Evolutionary conservation across 2,329 filamentous ascomycete species (phyloP).

Genomic region (Verticillium albo-atrum): DNA sequence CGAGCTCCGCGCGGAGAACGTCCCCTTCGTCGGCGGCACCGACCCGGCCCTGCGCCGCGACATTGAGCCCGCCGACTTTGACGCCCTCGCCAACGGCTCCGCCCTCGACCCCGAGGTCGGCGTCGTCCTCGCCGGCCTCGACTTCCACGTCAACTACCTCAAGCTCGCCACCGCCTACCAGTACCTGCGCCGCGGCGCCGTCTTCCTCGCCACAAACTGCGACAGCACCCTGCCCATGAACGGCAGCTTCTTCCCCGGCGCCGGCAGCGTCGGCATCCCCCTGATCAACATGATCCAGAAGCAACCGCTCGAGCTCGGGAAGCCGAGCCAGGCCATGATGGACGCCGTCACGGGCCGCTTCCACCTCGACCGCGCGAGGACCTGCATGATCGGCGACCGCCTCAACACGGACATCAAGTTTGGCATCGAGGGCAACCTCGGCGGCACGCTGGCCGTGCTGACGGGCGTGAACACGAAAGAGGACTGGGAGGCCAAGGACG

Average conservation of each 20-base stretch:
- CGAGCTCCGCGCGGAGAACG: constrained; percentile 74
- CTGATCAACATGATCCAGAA: constrained; percentile 66
- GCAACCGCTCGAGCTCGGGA: constrained; percentile 77
- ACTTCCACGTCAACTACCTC: constrained; percentile 93
- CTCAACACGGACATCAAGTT: constrained; percentile 96
- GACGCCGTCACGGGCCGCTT: constrained; percentile 97
- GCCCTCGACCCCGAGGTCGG: constrained; percentile 83
- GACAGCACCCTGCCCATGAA: constrained; percentile 85
- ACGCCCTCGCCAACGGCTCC: constrained; percentile 68
- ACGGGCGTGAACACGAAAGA: constrained; percentile 86
- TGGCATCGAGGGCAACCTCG: constrained; percentile 83
- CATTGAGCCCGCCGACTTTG: constrained; percentile 76
- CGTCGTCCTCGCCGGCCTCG: constrained; percentile 82
- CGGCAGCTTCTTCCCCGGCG: constrained; percentile 83
- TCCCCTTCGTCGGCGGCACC: constrained; percentile 81
- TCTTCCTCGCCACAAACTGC: constrained; percentile 89
- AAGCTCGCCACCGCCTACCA: constrained; percentile 83
- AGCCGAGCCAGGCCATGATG: constrained; percentile 99
- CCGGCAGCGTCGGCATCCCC: constrained; percentile 76
- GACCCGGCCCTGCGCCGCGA: constrained; percentile 74
- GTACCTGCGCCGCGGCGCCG: constrained; percentile 76
- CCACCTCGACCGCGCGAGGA: constrained; percentile 73
- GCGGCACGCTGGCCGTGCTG: constrained; percentile 85
- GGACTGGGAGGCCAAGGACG: constrained; percentile 69
- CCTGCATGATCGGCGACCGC: constrained; percentile 95